These are phyloP conservation scores for Penicillium sp. DNA, from an alignment of 2,329 filamentous ascomycete species.

Conservation along the genomic window DNA sequence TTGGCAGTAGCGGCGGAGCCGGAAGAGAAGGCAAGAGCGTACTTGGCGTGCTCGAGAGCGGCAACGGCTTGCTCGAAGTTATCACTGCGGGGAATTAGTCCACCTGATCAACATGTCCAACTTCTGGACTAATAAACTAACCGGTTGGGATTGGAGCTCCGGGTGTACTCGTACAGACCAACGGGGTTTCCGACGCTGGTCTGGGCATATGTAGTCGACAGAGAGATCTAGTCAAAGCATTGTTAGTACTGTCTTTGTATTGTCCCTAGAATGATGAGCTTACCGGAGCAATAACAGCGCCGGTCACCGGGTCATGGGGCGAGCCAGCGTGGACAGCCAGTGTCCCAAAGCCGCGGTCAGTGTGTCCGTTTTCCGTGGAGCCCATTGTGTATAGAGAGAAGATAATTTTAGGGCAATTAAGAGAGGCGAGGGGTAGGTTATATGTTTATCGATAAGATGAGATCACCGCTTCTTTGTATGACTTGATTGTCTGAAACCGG, in stretches of 20 bases:
- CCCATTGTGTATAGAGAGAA: conserved; percentile 21
- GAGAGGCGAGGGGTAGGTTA: background rate
- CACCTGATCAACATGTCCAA: background rate
- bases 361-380: conserved; percentile 43
- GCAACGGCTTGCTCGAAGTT: conserved; percentile 94
- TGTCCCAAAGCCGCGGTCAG: conserved; percentile 80
- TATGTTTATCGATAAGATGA: conserved; percentile 9
- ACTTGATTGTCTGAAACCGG: background rate
- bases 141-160: conserved; percentile 90
- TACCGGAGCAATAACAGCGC: conserved; percentile 88
- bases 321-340: conserved; percentile 92
- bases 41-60: conserved; percentile 85
- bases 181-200: conserved; percentile 81
- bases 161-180: conserved; percentile 87
- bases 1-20: conserved; percentile 91
- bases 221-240: conserved; percentile 64
- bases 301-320: conserved; percentile 85
- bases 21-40: conserved; percentile 91
- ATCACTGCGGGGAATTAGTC: conserved; percentile 51
- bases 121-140: conserved; percentile 29
- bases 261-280: conserved; percentile 21
- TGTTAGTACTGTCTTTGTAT: conserved; percentile 13
- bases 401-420: conserved; percentile 9
- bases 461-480: conserved; percentile 8
- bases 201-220: conserved; percentile 97